phyloP scores from a whole-genome alignment of 208 protist genomes.

The Wallacemonas collosoma region DNA sequence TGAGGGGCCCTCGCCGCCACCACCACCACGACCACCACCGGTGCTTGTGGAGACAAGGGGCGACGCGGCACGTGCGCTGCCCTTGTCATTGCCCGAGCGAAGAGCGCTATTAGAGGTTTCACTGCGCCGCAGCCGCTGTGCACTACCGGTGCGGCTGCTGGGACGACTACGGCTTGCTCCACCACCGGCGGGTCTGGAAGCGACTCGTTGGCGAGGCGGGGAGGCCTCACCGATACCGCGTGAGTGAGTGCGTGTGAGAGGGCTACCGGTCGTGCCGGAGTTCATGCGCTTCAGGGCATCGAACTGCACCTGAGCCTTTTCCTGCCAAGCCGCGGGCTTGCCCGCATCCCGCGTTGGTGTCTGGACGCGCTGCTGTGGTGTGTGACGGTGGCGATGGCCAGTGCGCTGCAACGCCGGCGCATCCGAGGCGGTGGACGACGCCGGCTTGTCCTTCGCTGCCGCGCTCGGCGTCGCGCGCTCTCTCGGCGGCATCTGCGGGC shows the following conservation, averaged over 20 bases:
- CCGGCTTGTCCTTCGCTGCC: background rate
- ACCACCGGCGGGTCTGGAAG: constrained; percentile 4
- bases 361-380: constrained; percentile 13
- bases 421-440: background rate
- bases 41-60: background rate
- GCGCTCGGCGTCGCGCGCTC: constrained; percentile 17
- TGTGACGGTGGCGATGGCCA: background rate
- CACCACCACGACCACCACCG: background rate
- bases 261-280: constrained; percentile 20
- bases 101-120: constrained; percentile 10
- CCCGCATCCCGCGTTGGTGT: constrained; percentile 9
- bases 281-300: constrained; percentile 73
- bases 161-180: background rate
- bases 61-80: background rate
- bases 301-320: constrained; percentile 56
- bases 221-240: constrained; percentile 6
- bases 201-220: background rate
- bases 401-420: constrained; percentile 1
- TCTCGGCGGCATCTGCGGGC: constrained; percentile 22
- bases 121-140: background rate
- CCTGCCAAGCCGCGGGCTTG: constrained; percentile 35
- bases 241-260: constrained; percentile 7
- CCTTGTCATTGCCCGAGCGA: constrained; percentile 1
- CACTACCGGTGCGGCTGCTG: background rate
- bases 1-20: background rate